Conservation (phyloP, 768 basidiomycete genomes). For the Hericium coralloides region DNA sequence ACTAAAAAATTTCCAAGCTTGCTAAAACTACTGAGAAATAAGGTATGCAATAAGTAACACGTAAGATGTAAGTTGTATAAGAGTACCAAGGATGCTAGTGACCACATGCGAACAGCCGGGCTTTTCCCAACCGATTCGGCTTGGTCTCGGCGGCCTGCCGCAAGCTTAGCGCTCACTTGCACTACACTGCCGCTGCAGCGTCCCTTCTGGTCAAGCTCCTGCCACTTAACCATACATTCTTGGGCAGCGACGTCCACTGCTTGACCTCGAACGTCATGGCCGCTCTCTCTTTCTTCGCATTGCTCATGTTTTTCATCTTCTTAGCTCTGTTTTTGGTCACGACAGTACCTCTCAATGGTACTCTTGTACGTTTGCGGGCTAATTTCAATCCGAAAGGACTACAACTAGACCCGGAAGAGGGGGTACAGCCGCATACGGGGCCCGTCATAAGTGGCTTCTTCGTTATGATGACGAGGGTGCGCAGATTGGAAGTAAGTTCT, state of each 20-base stretch:
- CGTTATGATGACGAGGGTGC: conserved; percentile 63
- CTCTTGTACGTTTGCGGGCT: conserved; percentile 68
- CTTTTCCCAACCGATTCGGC: too few relatives aligned
- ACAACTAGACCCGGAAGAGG: conserved; percentile 69
- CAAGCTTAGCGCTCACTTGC: background rate
- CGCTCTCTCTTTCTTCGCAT: conserved; percentile 7
- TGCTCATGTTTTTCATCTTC: conserved; percentile 39
- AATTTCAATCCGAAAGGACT: conserved; percentile 85
- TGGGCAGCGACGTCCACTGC: background rate
- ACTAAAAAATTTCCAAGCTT: too few relatives aligned
- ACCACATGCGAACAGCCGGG: too few relatives aligned
- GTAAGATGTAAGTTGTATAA: too few relatives aligned
- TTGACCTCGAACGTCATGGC: background rate
- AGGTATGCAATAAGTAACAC: too few relatives aligned
- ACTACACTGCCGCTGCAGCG: background rate
- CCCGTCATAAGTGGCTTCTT: conserved; percentile 73
- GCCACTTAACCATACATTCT: background rate
- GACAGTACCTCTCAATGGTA: conserved; percentile 38
- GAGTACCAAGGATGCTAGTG: too few relatives aligned
- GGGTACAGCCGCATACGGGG: conserved; percentile 60
- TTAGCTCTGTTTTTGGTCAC: conserved; percentile 54
- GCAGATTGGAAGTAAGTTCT: conserved; percentile 55
- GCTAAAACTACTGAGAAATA: too few relatives aligned
- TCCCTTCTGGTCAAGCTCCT: background rate
- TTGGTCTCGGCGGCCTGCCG: background rate